Base-by-base conservation (phyloP, 176 grass and related monocot genomes). In the Oryza australiensis region DNA sequence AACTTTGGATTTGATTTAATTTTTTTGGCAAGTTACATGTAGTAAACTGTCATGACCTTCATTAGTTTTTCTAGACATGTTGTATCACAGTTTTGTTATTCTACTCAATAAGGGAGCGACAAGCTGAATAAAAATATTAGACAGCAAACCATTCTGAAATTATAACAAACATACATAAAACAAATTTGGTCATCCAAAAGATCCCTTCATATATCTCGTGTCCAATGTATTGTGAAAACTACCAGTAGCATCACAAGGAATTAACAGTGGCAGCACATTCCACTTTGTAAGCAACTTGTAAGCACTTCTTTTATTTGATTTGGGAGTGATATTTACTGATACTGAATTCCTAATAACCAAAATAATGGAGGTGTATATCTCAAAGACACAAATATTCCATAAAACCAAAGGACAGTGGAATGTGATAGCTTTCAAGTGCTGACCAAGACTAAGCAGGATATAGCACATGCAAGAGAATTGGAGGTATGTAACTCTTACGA, bases 161-260 rank as follows among this genome's bases (percentile, higher is more conserved):
- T 1, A 14, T 18, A 30, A 49, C 35, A 62, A 71, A 55, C 49
- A 75, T 74, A 69, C 4, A 80, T 16, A 87, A 69, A 45, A 12
- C 5, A 22, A 7, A 37, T 53, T 26, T 35, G 13, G 27, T n/a
- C 8, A 70, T 49, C 53, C 9, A 82, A 29, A 79, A 55, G 23
- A 15, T 66, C 32, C 26, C 28, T 42, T 26, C 28, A 16, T 64
- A 26, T 4, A 14, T 64, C 65, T 43, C 23, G 30, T 40, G 23
- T 64, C 15, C 16, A 65, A 72, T 23, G 49, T 64, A 8, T 38
- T 24, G 73, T 8, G 35, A 37, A 37, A 37, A 37, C 35, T 37
- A 8, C 35, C 35, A 2, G 59, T 80, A 37, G 37, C 29, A 76
- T 16, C 26, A 77, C 30, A 23, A 15, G 12, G 8, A 43, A 49